Conservation (phyloP, 352 stramenopile species). For the Phytopythium oedochilum region DNA sequence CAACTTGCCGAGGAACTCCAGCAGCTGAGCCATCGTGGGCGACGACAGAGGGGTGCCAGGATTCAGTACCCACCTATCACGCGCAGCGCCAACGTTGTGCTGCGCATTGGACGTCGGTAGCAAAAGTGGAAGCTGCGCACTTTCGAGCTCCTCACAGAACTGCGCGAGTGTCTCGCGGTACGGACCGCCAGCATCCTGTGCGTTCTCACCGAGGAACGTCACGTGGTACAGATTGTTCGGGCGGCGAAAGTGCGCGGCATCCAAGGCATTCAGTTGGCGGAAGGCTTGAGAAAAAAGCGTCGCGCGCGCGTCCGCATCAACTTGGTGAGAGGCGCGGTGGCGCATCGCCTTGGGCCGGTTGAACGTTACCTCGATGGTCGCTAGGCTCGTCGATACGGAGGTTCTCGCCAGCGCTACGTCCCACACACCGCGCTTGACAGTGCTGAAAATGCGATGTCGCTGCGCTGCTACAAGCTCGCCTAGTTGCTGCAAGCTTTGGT, state of each 20-base stretch:
- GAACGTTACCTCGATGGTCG: slow-evolving; percentile 66
- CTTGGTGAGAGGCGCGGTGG: slow-evolving; percentile 48
- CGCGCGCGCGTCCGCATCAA: slow-evolving; percentile 56
- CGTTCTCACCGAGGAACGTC: slow-evolving; percentile 83
- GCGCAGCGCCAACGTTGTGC: slow-evolving; percentile 83
- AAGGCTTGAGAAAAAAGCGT: slow-evolving; percentile 86
- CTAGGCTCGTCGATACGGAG: slow-evolving; percentile 21
- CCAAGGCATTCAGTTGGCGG: slow-evolving; percentile 61
- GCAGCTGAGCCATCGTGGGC: slow-evolving; percentile 66
- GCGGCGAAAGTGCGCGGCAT: slow-evolving; percentile 62
- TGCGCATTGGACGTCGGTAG: slow-evolving; percentile 85
- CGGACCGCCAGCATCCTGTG: slow-evolving; percentile 78
- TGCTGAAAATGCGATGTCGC: slow-evolving; percentile 60
- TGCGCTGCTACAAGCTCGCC: slow-evolving; percentile 36
- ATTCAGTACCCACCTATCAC: slow-evolving; percentile 91
- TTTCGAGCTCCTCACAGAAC: slow-evolving; percentile 82
- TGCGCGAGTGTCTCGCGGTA: slow-evolving; percentile 85
- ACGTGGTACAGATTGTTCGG: slow-evolving; percentile 77
- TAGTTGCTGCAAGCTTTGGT: slow-evolving; percentile 8
- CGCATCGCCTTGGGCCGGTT: slow-evolving; percentile 83
- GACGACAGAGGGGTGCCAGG: slow-evolving; percentile 40
- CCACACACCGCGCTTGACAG: slow-evolving; percentile 71
- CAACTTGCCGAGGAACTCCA: slow-evolving; percentile 91
- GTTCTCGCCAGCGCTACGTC: slow-evolving; percentile 60
- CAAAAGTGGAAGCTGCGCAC: slow-evolving; percentile 81